Percentiles rank a stretch among this genome's conserved stretches.
Evolutionary conservation across 805 yeast species (phyloP).

Genomic region (Myxozyma nipponensis): DNA sequence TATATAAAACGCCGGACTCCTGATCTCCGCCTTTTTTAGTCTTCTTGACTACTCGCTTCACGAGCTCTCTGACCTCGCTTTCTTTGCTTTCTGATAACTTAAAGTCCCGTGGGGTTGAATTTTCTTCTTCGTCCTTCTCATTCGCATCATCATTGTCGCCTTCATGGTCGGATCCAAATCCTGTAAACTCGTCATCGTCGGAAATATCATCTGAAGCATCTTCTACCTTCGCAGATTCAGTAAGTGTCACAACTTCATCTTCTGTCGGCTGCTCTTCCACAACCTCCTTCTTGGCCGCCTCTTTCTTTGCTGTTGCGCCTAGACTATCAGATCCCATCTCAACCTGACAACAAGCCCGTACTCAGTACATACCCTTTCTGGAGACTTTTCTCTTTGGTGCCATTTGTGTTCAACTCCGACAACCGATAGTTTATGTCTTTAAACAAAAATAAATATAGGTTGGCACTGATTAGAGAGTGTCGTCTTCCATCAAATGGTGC

Average conservation of each 20-base stretch:
- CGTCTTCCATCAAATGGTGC: background rate
- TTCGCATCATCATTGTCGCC: constrained; percentile 32
- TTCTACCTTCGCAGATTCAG: background rate
- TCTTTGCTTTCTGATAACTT: constrained; percentile 17
- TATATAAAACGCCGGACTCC: constrained; percentile 53
- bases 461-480: too few relatives aligned
- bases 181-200: constrained; percentile 7
- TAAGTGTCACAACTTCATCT: background rate
- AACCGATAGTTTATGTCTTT: background rate
- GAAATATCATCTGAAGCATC: background rate
- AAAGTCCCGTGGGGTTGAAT: constrained; percentile 13
- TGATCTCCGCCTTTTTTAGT: constrained; percentile 28
- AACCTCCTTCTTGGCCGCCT: background rate
- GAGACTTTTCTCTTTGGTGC: constrained; percentile 8
- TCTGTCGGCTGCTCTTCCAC: background rate
- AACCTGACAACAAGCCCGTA: background rate
- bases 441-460: too few relatives aligned
- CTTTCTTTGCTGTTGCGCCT: background rate
- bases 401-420: background rate
- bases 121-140: constrained; percentile 24
- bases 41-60: constrained; percentile 3
- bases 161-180: constrained; percentile 20
- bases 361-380: constrained; percentile 3
- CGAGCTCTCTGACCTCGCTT: constrained; percentile 5
- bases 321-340: background rate